Percentiles rank a stretch among this genome's conserved stretches.
phyloP scores from a whole-genome alignment of 2,329 filamentous ascomycete genomes.

The Pseudogymnoascus sp. region DNA sequence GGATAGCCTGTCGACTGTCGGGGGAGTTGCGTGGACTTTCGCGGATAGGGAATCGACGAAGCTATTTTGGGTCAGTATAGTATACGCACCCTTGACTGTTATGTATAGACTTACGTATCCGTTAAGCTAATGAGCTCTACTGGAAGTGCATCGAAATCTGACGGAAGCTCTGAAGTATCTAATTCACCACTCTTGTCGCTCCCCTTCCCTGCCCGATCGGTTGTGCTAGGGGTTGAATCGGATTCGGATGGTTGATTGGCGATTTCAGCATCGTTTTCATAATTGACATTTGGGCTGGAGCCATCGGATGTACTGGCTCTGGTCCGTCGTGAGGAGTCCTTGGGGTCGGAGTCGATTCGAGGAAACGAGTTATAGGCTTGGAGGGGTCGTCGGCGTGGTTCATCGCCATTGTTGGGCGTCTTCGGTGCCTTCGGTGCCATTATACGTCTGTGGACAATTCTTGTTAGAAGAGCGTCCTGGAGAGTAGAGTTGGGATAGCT shows the following conservation, averaged over 20 bases:
- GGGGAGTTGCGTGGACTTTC: constrained; percentile 77
- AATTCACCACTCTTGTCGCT: constrained; percentile 24
- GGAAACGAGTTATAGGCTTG: constrained; percentile 34
- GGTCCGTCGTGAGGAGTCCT: constrained; percentile 18
- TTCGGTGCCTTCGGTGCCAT: background rate
- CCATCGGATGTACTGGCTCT: constrained; percentile 26
- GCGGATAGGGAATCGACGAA: constrained; percentile 87
- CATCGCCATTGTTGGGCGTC: background rate
- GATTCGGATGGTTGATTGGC: background rate
- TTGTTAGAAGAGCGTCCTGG: background rate
- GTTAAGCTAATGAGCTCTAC: constrained; percentile 88
- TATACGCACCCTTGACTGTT: constrained; percentile 11
- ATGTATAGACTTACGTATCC: constrained; percentile 56
- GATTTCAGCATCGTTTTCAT: background rate
- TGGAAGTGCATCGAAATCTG: constrained; percentile 77
- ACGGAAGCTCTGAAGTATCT: constrained; percentile 16
- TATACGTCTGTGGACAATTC: background rate
- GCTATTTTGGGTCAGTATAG: constrained; percentile 38
- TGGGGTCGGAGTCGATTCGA: constrained; percentile 25
- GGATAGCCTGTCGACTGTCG: constrained; percentile 74
- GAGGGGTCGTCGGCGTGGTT: constrained; percentile 26
- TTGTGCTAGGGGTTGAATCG: constrained; percentile 5
- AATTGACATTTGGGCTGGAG: background rate
- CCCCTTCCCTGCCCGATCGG: constrained; percentile 24
- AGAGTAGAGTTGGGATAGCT: background rate